Conservation (phyloP, 441 rosid genomes). For the Pelargonium myrrhifolium region DNA sequence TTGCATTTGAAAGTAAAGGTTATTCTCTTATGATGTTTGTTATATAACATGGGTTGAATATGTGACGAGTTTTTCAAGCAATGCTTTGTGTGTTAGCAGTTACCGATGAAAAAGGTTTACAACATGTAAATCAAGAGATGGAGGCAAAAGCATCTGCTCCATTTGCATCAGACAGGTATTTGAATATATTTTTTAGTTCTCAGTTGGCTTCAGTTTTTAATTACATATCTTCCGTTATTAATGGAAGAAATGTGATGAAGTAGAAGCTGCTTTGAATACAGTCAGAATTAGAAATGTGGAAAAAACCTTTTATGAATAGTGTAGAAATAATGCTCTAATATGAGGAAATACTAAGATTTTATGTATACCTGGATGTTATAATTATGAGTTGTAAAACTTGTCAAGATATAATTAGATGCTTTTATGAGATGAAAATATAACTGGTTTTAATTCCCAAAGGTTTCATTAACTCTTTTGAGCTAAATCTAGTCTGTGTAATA, state of each 20-base stretch:
- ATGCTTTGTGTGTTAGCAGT: constrained; percentile 42
- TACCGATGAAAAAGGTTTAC: constrained; percentile 79
- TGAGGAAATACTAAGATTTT: no score
- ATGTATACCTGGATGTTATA: no score
- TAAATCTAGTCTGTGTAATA: not conserved
- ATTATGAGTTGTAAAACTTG: no score
- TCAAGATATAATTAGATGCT: no score
- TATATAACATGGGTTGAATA: not conserved
- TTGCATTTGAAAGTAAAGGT: constrained; percentile 15
- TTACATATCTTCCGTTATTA: not conserved
- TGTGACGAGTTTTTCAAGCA: constrained; percentile 29
- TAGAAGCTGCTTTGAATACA: not conserved
- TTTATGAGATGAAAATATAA: no score
- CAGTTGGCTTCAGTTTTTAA: not conserved
- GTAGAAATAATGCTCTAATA: not conserved
- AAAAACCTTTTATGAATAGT: not conserved
- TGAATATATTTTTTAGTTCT: not conserved
- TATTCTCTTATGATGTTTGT: constrained; percentile 11
- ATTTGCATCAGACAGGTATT: constrained; percentile 52
- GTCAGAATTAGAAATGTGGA: not conserved
- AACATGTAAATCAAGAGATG: constrained; percentile 72
- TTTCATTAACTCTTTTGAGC: no score
- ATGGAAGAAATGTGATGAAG: not conserved
- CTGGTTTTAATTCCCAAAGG: no score
- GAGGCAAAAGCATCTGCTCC: constrained; percentile 66